These are phyloP conservation scores for Clitoria ternatea DNA, from an alignment of 306 rosid species.

Conservation along the genomic window DNA sequence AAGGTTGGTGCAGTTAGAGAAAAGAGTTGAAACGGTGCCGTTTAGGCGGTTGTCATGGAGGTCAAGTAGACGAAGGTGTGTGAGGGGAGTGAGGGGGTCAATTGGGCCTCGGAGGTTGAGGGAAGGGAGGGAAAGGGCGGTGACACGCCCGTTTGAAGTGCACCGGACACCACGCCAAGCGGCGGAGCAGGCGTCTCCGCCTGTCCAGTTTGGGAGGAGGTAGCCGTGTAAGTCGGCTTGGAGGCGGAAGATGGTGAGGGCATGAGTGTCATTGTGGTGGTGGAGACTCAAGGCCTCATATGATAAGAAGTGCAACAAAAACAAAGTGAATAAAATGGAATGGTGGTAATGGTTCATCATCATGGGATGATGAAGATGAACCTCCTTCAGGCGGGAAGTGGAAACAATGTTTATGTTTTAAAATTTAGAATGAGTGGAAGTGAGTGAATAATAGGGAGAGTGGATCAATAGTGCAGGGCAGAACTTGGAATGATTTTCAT, in stretches of 20 bases:
- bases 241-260: slow-evolving; percentile 63
- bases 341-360: background rate
- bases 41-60: slow-evolving; percentile 81
- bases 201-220: slow-evolving; percentile 78
- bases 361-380: background rate
- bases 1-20: slow-evolving; percentile 71
- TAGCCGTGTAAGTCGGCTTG: slow-evolving; percentile 70
- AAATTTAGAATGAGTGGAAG: background rate
- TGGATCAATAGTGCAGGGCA: background rate
- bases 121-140: slow-evolving; percentile 60
- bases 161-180: slow-evolving; percentile 73
- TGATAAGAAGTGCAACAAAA: slow-evolving; percentile 9
- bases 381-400: slow-evolving; percentile 43
- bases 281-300: slow-evolving; percentile 21
- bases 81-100: slow-evolving; percentile 46
- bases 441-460: no score
- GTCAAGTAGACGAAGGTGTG: slow-evolving; percentile 83
- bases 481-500: slow-evolving; percentile 9
- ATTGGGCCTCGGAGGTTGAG: slow-evolving; percentile 81
- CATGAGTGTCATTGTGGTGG: slow-evolving; percentile 56
- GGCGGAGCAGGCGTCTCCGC: slow-evolving; percentile 61
- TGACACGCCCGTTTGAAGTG: slow-evolving; percentile 50
- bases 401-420: slow-evolving; percentile 2
- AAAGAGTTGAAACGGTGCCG: slow-evolving; percentile 49
- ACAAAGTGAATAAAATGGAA: background rate